These are phyloP conservation scores for Papiliotrema laurentii DNA, from an alignment of 1,284 basidiomycete species.

Conservation along the genomic window DNA sequence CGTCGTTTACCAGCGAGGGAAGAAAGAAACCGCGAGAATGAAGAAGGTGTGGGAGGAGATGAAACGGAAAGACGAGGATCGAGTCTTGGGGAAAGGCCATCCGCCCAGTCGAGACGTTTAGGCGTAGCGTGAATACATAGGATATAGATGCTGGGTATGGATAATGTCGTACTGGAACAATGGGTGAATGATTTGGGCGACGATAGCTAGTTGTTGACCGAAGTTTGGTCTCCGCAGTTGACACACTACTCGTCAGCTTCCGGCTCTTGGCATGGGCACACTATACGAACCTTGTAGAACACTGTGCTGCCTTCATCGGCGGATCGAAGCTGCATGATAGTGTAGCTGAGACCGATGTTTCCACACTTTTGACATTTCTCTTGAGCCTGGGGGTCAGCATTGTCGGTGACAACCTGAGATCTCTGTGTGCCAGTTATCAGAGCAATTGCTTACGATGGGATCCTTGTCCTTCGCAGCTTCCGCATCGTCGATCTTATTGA, in stretches of 20 bases:
- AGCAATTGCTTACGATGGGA: constrained; percentile 51
- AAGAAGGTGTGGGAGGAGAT: constrained; percentile 21
- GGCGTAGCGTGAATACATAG: neutral
- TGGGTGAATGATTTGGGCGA: neutral
- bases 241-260: constrained; percentile 36
- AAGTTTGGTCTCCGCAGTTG: constrained; percentile 48
- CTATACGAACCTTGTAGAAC: constrained; percentile 47
- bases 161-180: neutral
- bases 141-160: constrained; percentile 1
- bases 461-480: constrained; percentile 69
- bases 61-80: constrained; percentile 14
- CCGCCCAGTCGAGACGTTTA: neutral
- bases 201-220: constrained; percentile 44
- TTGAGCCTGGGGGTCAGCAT: constrained; percentile 58
- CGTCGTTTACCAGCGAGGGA: constrained; percentile 16
- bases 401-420: neutral
- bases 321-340: constrained; percentile 63
- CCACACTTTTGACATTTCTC: constrained; percentile 92
- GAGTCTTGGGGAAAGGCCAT: neutral
- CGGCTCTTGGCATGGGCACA: neutral
- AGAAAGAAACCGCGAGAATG: constrained; percentile 16
- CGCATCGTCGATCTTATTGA: constrained; percentile 72
- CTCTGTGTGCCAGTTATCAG: no score
- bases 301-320: constrained; percentile 89
- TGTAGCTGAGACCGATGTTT: constrained; percentile 55